Base-by-base conservation (phyloP, 352 stramenopile genomes). In the Pythium sp. region DNA sequence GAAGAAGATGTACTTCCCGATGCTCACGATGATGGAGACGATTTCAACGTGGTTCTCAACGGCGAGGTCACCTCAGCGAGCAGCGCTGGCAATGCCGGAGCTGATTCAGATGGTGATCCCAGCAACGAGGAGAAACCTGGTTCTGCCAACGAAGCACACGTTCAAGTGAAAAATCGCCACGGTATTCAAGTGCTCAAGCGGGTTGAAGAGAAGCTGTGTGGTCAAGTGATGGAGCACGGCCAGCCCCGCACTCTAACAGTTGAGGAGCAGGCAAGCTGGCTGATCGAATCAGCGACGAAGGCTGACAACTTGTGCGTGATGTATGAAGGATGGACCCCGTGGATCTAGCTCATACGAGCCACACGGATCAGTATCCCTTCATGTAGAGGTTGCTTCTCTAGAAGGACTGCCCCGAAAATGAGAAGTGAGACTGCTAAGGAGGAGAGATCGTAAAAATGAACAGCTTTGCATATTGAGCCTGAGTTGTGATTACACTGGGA, bases 251-350 rank as follows among this genome's bases (percentile, higher is more conserved):
- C 81, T 41, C 49, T 95, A 46, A 89, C 79, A 8, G 78, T 93
- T 8, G 78, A 89, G 24, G 76, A 94, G 58, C 88, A 96, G 67
- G 80, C 86, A n/a, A 77, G 78, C 18, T 96, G 82, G 84, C 72
- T 96, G 5, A 93, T 96, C 53, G 73, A 84, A 18, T 79, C 93
- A 49, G 85, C 88, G 9, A 93, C 87, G 0, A 92, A 84, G 38
- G 77, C 77, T 0, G 87, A 96, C 74, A 96, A 96, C 63, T 72
- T 96, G 5, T 93, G 85, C 49, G 78, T 92, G 59, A 96, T 96
- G 88, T 96, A 96, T 67, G 88, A 96, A 81, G 88, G 88, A 24
- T 96, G 88, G 88, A 96, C 87, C 3, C 87, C 88, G 22, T 96
- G 88, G 88, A 96, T 96, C 63, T 96, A 84, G 30, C 12, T 34